phyloP scores from a whole-genome alignment of 352 stramenopile species.

The Phytophthora fragariaefolia region DNA sequence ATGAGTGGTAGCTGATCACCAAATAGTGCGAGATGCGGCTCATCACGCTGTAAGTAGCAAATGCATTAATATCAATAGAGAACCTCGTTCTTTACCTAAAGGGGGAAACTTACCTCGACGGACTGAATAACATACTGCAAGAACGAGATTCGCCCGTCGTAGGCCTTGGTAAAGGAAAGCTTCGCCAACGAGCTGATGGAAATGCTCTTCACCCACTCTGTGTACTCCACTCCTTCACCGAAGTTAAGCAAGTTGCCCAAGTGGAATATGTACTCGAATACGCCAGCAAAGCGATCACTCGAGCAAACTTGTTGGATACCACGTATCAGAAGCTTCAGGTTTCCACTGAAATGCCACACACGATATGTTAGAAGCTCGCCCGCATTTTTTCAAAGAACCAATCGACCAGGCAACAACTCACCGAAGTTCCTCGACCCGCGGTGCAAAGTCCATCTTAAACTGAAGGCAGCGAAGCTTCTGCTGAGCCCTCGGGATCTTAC shows the following conservation, averaged over 20 bases:
- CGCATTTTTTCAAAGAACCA: background rate
- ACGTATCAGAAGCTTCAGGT: constrained; percentile 70
- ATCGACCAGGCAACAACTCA: constrained; percentile 26
- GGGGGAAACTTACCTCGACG: constrained; percentile 50
- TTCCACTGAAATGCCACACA: constrained; percentile 38
- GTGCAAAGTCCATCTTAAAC: constrained; percentile 81
- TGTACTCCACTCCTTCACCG: constrained; percentile 56
- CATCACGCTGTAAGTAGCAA: constrained; percentile 54
- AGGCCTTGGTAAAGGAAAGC: constrained; percentile 84
- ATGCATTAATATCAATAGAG: constrained; percentile 4
- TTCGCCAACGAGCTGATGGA: constrained; percentile 80
- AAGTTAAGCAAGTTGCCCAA: constrained; percentile 77
- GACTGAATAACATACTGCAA: constrained; percentile 84
- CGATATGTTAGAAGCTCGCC: constrained; percentile 8
- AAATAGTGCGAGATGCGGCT: constrained; percentile 66
- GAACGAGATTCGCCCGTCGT: constrained; percentile 72
- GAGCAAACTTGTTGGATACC: constrained; percentile 76
- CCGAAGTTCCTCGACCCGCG: constrained; percentile 75
- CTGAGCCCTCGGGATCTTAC: constrained; percentile 64
- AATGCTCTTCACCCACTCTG: constrained; percentile 63
- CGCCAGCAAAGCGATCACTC: constrained; percentile 62
- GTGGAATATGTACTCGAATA: constrained; percentile 77
- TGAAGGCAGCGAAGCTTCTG: constrained; percentile 80
- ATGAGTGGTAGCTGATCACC: constrained; percentile 67
- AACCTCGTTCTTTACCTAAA: background rate